These are phyloP conservation scores for Achlya hypogyna DNA, from an alignment of 352 stramenopile genomes.

Conservation along the genomic window DNA sequence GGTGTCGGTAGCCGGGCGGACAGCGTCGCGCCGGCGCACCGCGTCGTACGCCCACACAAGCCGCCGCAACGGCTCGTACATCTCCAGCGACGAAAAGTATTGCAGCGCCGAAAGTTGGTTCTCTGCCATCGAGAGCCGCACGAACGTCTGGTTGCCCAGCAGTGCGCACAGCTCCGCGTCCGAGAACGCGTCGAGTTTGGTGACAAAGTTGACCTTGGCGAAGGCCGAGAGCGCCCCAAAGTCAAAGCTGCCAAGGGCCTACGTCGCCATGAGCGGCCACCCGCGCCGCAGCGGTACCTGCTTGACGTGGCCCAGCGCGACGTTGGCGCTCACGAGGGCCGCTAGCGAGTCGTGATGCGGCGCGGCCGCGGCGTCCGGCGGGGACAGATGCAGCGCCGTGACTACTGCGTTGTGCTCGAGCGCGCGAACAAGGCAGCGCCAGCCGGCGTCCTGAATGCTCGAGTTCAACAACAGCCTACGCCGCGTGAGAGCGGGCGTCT, in stretches of 20 bases:
- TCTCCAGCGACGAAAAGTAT: constrained; percentile 41
- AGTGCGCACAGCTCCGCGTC: constrained; percentile 42
- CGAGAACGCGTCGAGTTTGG: constrained; percentile 51
- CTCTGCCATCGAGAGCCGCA: constrained; percentile 29
- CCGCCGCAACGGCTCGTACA: constrained; percentile 42
- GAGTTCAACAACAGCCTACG: constrained; percentile 34
- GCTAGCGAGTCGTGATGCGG: constrained; percentile 25
- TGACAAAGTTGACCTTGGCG: constrained; percentile 53
- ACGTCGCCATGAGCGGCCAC: background rate
- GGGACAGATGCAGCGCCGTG: constrained; percentile 26
- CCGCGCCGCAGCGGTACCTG: constrained; percentile 7
- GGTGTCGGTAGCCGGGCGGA: constrained; percentile 19
- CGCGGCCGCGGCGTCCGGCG: constrained; percentile 25
- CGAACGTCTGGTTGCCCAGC: constrained; percentile 30
- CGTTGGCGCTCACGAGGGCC: constrained; percentile 40
- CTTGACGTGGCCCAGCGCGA: constrained; percentile 22
- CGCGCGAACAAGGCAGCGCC: constrained; percentile 35
- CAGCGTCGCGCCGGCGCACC: constrained; percentile 23
- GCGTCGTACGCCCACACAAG: constrained; percentile 56
- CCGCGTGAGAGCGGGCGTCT: background rate
- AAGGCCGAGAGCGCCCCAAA: constrained; percentile 34
- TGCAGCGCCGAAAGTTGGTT: constrained; percentile 32
- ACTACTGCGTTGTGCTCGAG: constrained; percentile 36
- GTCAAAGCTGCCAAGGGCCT: constrained; percentile 21
- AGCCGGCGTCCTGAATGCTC: constrained; percentile 34